Conservation (phyloP, 768 basidiomycete species). For the Leccinum subtestaceum region DNA sequence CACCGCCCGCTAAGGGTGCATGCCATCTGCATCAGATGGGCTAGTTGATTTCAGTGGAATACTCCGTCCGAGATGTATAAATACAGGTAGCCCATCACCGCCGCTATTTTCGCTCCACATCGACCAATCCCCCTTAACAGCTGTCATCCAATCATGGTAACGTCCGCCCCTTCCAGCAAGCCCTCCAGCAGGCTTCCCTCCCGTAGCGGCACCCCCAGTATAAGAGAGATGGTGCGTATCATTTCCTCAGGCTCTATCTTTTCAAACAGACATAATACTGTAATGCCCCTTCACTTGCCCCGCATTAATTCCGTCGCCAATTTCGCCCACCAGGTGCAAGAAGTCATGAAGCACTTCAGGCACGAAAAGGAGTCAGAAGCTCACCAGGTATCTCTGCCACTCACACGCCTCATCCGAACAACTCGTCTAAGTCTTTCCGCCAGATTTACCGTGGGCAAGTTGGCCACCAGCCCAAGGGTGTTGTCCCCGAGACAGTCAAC, state of each 20-base stretch:
- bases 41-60: neutral
- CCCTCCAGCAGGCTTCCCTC: constrained; percentile 33
- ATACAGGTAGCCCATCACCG: constrained; percentile 9
- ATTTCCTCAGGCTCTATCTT: neutral
- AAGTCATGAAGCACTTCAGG: constrained; percentile 63
- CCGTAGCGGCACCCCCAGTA: constrained; percentile 38
- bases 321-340: constrained; percentile 57
- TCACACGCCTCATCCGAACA: neutral
- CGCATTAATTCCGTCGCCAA: constrained; percentile 27
- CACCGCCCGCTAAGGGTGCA: too few species aligned
- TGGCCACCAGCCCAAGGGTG: constrained; percentile 65
- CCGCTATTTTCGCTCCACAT: constrained; percentile 15
- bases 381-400: constrained; percentile 55
- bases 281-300: constrained; percentile 30
- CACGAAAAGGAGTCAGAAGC: constrained; percentile 87
- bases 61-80: constrained; percentile 16
- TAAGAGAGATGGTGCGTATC: constrained; percentile 43
- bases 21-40: too few species aligned
- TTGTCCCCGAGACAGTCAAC: constrained; percentile 67
- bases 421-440: constrained; percentile 2
- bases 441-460: constrained; percentile 75
- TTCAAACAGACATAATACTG: too few species aligned
- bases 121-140: constrained; percentile 6
- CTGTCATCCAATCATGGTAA: constrained; percentile 8
- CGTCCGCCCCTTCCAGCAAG: constrained; percentile 26